Percentiles rank a stretch among this genome's conserved stretches.
Conservation (phyloP, 352 stramenopile species). For the Globisporangium nagaii region DNA sequence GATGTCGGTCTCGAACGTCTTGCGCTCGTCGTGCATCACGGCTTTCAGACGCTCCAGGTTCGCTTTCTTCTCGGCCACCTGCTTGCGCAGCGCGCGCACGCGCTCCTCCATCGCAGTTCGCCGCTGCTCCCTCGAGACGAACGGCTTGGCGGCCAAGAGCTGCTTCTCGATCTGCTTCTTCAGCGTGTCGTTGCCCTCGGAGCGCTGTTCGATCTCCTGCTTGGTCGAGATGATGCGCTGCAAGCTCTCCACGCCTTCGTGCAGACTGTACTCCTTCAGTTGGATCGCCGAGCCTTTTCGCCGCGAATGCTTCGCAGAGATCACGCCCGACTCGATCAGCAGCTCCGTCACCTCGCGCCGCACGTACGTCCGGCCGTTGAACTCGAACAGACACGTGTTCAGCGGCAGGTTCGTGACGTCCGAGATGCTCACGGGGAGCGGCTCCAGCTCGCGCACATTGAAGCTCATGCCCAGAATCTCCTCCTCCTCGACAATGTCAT, state of each 20-base stretch:
- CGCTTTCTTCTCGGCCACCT: conserved; percentile 54
- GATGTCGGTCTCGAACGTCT: conserved; percentile 75
- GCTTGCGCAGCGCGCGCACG: conserved; percentile 35
- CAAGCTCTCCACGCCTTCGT: conserved; percentile 66
- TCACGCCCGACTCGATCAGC: conserved; percentile 58
- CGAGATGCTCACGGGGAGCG: conserved; percentile 46
- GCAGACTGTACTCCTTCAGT: conserved; percentile 72
- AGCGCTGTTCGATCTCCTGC: conserved; percentile 44
- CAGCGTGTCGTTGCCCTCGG: conserved; percentile 30
- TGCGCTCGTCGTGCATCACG: conserved; percentile 71
- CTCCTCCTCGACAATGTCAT: conserved; percentile 33
- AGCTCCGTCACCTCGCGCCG: conserved; percentile 66
- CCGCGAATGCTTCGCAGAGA: conserved; percentile 57
- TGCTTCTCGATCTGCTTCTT: conserved; percentile 50
- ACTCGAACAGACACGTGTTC: conserved; percentile 80
- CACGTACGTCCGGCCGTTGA: conserved; percentile 58
- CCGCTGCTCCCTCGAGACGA: conserved; percentile 44
- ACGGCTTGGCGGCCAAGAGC: conserved; percentile 29
- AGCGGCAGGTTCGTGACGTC: conserved; percentile 70
- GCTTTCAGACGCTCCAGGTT: conserved; percentile 45
- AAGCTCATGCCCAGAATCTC: conserved; percentile 58
- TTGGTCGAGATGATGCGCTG: conserved; percentile 44
- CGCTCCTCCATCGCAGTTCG: conserved; percentile 40
- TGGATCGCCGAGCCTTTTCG: conserved; percentile 74
- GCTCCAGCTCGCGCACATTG: conserved; percentile 62